Evolutionary conservation across 1,284 basidiomycete genomes (phyloP), one percentile per base, ranked within the genome.

Genomic region (Cronartium ribicola): DNA sequence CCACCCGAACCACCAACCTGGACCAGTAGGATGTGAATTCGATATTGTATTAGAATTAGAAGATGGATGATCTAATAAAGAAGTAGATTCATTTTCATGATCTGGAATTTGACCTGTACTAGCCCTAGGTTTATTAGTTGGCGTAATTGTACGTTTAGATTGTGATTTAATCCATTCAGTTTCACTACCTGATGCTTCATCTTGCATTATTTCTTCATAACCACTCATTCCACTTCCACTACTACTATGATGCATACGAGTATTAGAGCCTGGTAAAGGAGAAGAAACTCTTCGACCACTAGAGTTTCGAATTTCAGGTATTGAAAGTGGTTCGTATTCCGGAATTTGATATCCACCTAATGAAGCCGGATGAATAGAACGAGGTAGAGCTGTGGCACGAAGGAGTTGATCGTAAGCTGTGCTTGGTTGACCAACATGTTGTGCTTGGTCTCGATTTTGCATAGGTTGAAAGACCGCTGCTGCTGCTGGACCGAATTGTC

Each of bases 151-250:
- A 20, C n/a, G 51, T 55, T 55, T 17, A 10, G 51, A 55, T 55
- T 29, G 60, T 3, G 51, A 55, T 7, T 6, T 29, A 22, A 74
- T 43, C 65, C 65, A 74, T 37, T 74, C 71, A 20, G 64, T 61
- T 29, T 74, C 71, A 48, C 71, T 74, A 5, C 71, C 71, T 6
- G 71, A 74, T 22, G 71, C 71, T 51, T 74, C 71, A 44, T 74
- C 71, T 39, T 40, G 44, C 7, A 57, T 57, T 14, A 74, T 74
- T 41, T 74, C 71, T 5, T 74, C 71, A 29, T 74, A 74, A 11
- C 64, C 71, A 22, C 57, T 66, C n/a, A 57, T 17, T n/a, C 20
- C 61, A 13, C 63, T 20, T n/a, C 55, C 65, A 41, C 29, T 66
- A 22, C 14, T 44, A 20, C 51, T 60, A 39, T 65, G 20, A 6